Evolutionary conservation across 345 rosid species (phyloP).

Genomic region (Aegle marmelos): DNA sequence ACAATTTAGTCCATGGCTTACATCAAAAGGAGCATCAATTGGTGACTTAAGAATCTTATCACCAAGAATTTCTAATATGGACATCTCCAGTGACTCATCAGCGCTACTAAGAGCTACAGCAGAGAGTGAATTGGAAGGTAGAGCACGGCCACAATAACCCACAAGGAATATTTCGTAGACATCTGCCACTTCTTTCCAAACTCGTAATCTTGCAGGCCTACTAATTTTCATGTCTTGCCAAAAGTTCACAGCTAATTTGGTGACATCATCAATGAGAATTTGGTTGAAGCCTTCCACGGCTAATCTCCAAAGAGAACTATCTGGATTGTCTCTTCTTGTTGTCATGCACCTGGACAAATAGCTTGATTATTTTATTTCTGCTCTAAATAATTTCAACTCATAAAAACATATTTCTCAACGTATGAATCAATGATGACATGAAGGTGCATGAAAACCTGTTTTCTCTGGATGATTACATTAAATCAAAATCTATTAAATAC

Average conservation of each 20-base stretch:
- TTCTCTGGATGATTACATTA: not conserved
- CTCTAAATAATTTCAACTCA: not conserved
- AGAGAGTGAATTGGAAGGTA: constrained; percentile 73
- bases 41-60: constrained; percentile 72
- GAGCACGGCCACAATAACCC: constrained; percentile 94
- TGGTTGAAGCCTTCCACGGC: constrained; percentile 91
- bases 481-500: not conserved
- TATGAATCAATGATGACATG: not conserved
- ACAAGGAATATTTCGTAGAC: constrained; percentile 90
- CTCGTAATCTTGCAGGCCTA: constrained; percentile 65
- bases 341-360: constrained; percentile 72
- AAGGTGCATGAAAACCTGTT: not conserved
- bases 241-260: constrained; percentile 32
- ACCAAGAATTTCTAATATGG: constrained; percentile 64
- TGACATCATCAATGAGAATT: constrained; percentile 64
- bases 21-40: constrained; percentile 79
- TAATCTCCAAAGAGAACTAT: constrained; percentile 87
- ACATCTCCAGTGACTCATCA: constrained; percentile 90
- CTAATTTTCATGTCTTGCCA: constrained; percentile 47
- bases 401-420: not conserved
- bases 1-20: constrained; percentile 33
- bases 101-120: constrained; percentile 40
- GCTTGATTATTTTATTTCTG: constrained; percentile 13
- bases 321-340: constrained; percentile 90
- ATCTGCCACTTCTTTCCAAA: constrained; percentile 98